Conservation (phyloP, 805 yeast genomes). For the Geotrichum ghanense region DNA sequence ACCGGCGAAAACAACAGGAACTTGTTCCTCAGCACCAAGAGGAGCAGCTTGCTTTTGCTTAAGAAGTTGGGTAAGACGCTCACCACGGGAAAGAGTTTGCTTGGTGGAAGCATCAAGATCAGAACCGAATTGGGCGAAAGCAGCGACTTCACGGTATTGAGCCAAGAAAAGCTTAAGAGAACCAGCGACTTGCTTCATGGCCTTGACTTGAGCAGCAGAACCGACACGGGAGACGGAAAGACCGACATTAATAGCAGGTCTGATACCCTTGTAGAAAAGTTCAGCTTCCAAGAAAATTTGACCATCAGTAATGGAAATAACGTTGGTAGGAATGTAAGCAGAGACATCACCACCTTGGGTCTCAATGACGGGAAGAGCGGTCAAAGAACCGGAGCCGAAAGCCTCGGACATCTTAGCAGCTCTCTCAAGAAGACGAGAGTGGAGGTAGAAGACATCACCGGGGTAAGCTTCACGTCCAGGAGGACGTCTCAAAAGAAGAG, state of each 20-base stretch:
- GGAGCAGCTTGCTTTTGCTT: slow-evolving; percentile 97
- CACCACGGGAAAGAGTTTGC: slow-evolving; percentile 99
- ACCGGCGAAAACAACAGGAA: slow-evolving; percentile 98
- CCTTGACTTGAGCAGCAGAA: slow-evolving; percentile 99
- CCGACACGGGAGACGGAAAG: slow-evolving; percentile 99
- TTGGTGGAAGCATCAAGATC: slow-evolving; percentile 99
- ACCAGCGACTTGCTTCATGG: slow-evolving; percentile 99
- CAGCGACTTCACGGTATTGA: slow-evolving; percentile 99
- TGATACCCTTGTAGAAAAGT: slow-evolving; percentile 99
- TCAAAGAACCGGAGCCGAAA: slow-evolving; percentile 87
- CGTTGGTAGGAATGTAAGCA: slow-evolving; percentile 96
- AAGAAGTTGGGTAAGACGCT: slow-evolving; percentile 97
- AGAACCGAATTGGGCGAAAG: slow-evolving; percentile 99
- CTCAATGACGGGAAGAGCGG: slow-evolving; percentile 94
- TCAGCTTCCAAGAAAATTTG: slow-evolving; percentile 99
- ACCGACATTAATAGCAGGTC: slow-evolving; percentile 99
- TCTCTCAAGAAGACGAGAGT: slow-evolving; percentile 91
- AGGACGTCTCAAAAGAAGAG: slow-evolving; percentile 93
- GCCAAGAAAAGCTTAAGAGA: slow-evolving; percentile 99
- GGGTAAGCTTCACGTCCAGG: slow-evolving; percentile 97
- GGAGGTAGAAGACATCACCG: slow-evolving; percentile 93
- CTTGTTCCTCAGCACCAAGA: slow-evolving; percentile 97
- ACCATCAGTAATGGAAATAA: slow-evolving; percentile 94
- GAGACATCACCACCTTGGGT: slow-evolving; percentile 99
- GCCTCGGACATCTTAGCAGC: slow-evolving; percentile 92